These are phyloP conservation scores for Cyberlindnera subsufficiens DNA, from an alignment of 805 yeast species.

Conservation along the genomic window DNA sequence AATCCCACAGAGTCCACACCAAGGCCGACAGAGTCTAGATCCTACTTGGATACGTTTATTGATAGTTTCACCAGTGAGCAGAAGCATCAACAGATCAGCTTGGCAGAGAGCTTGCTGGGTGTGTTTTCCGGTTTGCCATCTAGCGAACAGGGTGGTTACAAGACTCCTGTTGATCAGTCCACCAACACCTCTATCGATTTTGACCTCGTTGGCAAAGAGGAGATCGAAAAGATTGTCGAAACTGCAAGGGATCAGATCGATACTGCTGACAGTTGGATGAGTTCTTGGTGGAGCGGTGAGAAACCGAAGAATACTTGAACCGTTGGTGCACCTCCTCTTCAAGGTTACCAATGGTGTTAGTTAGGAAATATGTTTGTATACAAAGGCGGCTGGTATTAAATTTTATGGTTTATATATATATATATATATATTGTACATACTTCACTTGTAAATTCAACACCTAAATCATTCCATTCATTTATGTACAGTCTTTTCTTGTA, in stretches of 20 bases:
- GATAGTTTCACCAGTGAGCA: conserved; percentile 4
- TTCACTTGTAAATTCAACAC: not conserved
- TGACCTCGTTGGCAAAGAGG: conserved; percentile 38
- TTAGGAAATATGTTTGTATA: too few species aligned
- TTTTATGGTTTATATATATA: too few species aligned
- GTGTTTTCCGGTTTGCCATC: not conserved
- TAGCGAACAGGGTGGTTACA: not conserved
- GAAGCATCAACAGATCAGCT: not conserved
- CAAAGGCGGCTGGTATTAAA: too few species aligned
- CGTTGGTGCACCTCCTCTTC: not conserved
- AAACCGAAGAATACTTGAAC: conserved; percentile 10
- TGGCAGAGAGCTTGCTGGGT: conserved; percentile 7
- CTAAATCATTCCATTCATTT: not conserved
- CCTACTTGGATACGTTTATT: conserved; percentile 7
- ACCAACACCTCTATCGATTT: conserved; percentile 26
- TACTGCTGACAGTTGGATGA: conserved; percentile 8
- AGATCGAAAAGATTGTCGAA: conserved; percentile 13
- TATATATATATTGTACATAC: too few species aligned
- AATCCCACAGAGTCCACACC: not conserved
- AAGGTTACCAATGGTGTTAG: not conserved
- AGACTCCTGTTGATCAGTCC: not conserved
- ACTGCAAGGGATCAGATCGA: not conserved
- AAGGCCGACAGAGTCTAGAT: not conserved
- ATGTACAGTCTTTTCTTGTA: not conserved
- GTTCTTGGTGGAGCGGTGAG: conserved; percentile 9